phyloP scores from a whole-genome alignment of 129 eudicot species.

The Escallonia rubra region DNA sequence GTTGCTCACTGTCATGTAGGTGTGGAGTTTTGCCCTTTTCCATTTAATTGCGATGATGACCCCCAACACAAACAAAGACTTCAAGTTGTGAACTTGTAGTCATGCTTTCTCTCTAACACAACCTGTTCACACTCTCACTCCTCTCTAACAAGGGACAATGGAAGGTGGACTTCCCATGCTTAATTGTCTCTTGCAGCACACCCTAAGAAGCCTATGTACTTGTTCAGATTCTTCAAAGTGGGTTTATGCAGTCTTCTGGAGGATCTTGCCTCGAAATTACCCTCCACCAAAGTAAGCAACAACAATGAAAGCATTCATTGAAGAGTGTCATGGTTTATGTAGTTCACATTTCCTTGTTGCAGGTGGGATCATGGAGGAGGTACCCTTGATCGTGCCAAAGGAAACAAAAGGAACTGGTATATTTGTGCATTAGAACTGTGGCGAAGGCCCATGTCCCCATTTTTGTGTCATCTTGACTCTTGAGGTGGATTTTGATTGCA shows the following conservation, averaged over 20 bases:
- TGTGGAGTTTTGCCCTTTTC: conserved; percentile 30
- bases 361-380: conserved; percentile 86
- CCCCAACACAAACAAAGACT: conserved; percentile 24
- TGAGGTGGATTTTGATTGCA: conserved; percentile 16
- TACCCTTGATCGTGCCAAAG: conserved; percentile 58
- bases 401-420: conserved; percentile 84
- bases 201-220: conserved; percentile 68
- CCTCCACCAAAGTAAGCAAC: conserved; percentile 80
- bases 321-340: background rate
- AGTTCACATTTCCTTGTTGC: conserved; percentile 13
- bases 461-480: background rate
- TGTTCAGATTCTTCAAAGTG: conserved; percentile 52
- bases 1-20: background rate
- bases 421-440: background rate
- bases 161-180: conserved; percentile 81
- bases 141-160: conserved; percentile 31
- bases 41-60: conserved; percentile 33
- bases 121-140: background rate
- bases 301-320: background rate
- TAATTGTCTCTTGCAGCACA: conserved; percentile 74
- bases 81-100: conserved; percentile 17
- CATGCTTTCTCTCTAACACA: conserved; percentile 21
- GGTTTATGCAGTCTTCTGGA: conserved; percentile 86
- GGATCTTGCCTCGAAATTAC: conserved; percentile 71
- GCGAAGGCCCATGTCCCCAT: background rate